Evolutionary conservation across 345 rosid species (phyloP), one percentile per base, ranked within the genome.

Genomic region (Boechera stricta): DNA sequence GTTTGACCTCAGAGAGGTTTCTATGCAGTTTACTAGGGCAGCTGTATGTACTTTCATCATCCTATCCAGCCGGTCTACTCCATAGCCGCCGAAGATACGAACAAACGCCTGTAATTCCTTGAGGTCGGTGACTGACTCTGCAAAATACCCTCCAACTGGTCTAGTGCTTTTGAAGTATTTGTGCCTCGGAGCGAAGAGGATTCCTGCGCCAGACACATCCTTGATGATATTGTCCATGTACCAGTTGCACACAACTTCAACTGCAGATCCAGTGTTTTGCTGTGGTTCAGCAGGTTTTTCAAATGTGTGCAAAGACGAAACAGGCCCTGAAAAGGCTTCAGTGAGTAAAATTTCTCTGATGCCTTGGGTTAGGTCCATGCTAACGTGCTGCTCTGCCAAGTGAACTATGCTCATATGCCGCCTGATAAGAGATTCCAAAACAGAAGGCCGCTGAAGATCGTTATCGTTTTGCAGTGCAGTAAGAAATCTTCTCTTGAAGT

Each of bases 91-190:
- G 66, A 93, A 95, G 64, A 93, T 84, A 63, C 91, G 90, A 69
- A 91, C 90, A 83, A 95, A 93, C 8, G 98, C 92, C 72, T 85
- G 87, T 77, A 95, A 68, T 73, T 95, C 98, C 84, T 88, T 76
- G 53, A 86, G 87, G 77, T 89, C 99, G 56, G 98, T 91, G 73
- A 95, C 97, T 2, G 98, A 95, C 84, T 95, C 99, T 2, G 98
- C 99, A 88, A 93, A 95, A 82, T 93, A 95, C 80, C 99, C 99
- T 69, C 97, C 98, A 56, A 95, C 96, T 68, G 98, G 99, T 84
- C 97, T 91, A 24, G 92, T 88, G 87, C 99, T 95, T 85, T 93
- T 93, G 83, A 95, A 93, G 92, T 91, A 88, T 80, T 81, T 86
- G 71, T 90, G 99, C 77, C 86, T 82, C 4, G 99, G 98, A 57